Percentiles rank a stretch among this genome's conserved stretches.
Evolutionary conservation across 2,329 filamentous ascomycete species (phyloP).

Genomic region (Beauveria bassiana): DNA sequence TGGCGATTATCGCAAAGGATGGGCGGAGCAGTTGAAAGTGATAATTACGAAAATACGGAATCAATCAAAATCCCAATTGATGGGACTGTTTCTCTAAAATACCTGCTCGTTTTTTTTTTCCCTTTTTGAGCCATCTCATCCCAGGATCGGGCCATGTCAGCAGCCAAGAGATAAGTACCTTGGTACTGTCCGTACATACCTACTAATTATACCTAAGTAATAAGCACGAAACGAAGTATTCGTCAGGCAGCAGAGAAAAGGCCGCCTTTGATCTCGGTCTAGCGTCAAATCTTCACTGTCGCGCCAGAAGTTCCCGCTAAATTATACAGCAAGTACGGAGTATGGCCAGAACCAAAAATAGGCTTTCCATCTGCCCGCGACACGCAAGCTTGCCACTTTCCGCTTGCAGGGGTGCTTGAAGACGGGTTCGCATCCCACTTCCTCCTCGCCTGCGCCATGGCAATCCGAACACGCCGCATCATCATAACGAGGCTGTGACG

Average conservation of each 20-base stretch:
- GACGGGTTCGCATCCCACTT: background rate
- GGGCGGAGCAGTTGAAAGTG: too few relatives aligned
- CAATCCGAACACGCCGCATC: conserved; percentile 1
- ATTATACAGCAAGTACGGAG: too few relatives aligned
- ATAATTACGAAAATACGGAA: too few relatives aligned
- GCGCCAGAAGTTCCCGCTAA: too few relatives aligned
- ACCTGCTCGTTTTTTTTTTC: background rate
- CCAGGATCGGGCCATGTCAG: background rate
- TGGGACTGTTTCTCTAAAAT: background rate
- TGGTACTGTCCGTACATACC: background rate
- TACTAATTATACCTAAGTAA: background rate
- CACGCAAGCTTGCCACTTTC: too few relatives aligned
- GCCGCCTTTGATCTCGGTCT: too few relatives aligned
- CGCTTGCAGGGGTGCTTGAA: too few relatives aligned
- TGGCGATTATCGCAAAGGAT: background rate
- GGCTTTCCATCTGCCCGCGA: too few relatives aligned
- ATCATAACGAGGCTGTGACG: background rate
- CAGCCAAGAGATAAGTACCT: background rate
- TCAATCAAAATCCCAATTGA: background rate
- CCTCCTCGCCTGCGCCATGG: background rate
- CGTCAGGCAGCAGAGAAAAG: too few relatives aligned
- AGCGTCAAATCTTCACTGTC: too few relatives aligned
- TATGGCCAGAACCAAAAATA: too few relatives aligned
- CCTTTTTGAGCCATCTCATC: background rate
- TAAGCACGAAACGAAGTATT: too few relatives aligned